Conservation (phyloP, 176 grass and related monocot species). For the Dendrocalamus sinicus region DNA sequence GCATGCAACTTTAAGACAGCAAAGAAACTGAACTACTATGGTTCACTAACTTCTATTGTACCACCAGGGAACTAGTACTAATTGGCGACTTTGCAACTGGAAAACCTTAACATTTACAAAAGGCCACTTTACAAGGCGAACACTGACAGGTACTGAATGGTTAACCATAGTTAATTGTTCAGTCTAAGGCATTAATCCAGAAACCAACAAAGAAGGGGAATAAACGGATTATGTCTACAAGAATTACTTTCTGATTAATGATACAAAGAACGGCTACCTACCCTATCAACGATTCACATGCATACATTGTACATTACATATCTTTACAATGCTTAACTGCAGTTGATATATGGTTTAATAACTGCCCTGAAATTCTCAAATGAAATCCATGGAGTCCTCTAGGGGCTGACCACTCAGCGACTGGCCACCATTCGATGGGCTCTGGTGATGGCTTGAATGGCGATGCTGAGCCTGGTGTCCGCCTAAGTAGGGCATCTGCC, state of each 20-base stretch:
- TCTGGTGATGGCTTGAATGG: conserved; percentile 57
- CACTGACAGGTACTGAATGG: not conserved
- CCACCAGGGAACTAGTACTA: not conserved
- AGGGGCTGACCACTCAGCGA: conserved; percentile 61
- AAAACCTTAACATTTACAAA: conserved; percentile 30
- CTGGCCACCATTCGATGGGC: conserved; percentile 64
- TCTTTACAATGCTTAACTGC: conserved; percentile 60
- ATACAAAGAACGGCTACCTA: conserved; percentile 59
- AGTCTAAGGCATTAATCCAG: conserved; percentile 32
- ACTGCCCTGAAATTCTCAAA: conserved; percentile 50
- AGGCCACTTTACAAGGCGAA: conserved; percentile 2
- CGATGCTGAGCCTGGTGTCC: conserved; percentile 58
- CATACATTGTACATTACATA: conserved; percentile 64
- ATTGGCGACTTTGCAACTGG: conserved; percentile 8
- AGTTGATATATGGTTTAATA: conserved; percentile 45
- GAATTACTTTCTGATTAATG: conserved; percentile 50
- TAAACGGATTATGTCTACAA: conserved; percentile 33
- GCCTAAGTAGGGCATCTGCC: conserved; percentile 63
- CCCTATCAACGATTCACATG: conserved; percentile 49
- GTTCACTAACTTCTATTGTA: not conserved
- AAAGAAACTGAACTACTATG: not conserved
- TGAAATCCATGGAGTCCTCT: conserved; percentile 88
- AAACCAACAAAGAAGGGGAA: conserved; percentile 25
- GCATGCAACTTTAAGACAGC: not conserved
- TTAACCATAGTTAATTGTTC: conserved; percentile 39